Conservation (phyloP, 345 rosid species). For the Dipteronia dyeriana region DNA sequence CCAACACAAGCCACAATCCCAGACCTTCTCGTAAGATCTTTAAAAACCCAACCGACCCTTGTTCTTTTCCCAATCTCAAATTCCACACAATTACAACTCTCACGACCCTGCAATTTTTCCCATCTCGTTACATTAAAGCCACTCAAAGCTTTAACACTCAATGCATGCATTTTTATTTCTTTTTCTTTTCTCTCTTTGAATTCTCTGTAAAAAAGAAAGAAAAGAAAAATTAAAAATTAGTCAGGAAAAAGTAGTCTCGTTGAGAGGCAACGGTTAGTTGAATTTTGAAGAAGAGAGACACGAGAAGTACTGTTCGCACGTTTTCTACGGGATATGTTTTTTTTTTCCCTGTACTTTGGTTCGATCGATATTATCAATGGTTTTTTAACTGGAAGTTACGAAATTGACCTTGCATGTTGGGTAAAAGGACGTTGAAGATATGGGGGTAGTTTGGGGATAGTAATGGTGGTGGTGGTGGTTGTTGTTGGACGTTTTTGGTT, state of each 20-base stretch:
- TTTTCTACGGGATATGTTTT: background rate
- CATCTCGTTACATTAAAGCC: constrained; percentile 32
- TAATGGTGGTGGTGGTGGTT: background rate
- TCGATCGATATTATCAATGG: background rate
- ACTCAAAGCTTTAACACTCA: constrained; percentile 34
- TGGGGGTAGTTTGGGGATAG: background rate
- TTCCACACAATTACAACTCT: constrained; percentile 8
- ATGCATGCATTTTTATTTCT: constrained; percentile 44
- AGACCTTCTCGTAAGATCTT: constrained; percentile 23
- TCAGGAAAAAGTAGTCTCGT: background rate
- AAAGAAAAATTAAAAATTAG: background rate
- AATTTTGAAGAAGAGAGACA: constrained; percentile 7
- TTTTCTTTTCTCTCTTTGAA: background rate
- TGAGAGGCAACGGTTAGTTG: background rate
- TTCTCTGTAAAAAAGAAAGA: background rate
- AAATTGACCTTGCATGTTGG: background rate
- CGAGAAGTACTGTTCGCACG: background rate
- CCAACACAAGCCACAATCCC: constrained; percentile 43
- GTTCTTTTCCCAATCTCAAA: constrained; percentile 15
- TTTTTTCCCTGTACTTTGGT: background rate
- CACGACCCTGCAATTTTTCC: constrained; percentile 19
- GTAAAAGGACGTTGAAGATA: background rate
- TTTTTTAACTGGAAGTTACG: background rate
- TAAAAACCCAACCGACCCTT: constrained; percentile 15
- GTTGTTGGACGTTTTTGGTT: background rate